Evolutionary conservation across 129 eudicot species (phyloP), one percentile per base, ranked within the genome.

Genomic region (Arctium lappa): DNA sequence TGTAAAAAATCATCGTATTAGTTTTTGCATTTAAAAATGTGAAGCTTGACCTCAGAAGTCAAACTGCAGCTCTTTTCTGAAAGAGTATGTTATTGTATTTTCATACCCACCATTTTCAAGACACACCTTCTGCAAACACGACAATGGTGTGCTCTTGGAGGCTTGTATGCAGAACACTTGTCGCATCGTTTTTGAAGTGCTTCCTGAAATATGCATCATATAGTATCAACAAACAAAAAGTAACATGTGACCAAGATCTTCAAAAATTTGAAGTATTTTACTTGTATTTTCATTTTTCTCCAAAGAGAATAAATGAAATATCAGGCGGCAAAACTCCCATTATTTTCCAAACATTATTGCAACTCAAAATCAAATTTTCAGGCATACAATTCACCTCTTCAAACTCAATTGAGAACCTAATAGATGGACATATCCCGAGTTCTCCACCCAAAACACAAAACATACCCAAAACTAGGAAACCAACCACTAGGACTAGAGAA

Each of bases 101-200:
- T 42, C 29, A 83, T 79, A 89, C 97, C 88, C 81, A 93, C 97
- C 97, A 93, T 93, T 73, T 86, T 87, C 81, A 93, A 81, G 85
- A 93, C 86, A 88, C 97, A 93, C 89, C 90, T 91, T 89, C 88
- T 89, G 87, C 96, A 93, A 65, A 87, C 85, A 44, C 97, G 97
- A 70, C 97, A 93, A 91, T 93, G 97, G 91, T 93, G 97, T 76
- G 97, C 85, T 81, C 94, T 86, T 16, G 96, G 96, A 76, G 97
- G 96, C 85, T 89, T 93, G 90, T 86, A 84, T 36, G 87, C 85
- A 22, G 91, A 81, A 77, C 97, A 93, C 76, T 91, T 91, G 77
- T 88, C 97, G 78, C 97, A 93, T 18, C 37, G 88, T 70, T 80
- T 88, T 76, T 44, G n/a, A 48, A 83, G 88, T 70, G 83, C 79